Evolutionary conservation across 176 grass and related monocot genomes (phyloP).

Genomic region (Avena sativa): DNA sequence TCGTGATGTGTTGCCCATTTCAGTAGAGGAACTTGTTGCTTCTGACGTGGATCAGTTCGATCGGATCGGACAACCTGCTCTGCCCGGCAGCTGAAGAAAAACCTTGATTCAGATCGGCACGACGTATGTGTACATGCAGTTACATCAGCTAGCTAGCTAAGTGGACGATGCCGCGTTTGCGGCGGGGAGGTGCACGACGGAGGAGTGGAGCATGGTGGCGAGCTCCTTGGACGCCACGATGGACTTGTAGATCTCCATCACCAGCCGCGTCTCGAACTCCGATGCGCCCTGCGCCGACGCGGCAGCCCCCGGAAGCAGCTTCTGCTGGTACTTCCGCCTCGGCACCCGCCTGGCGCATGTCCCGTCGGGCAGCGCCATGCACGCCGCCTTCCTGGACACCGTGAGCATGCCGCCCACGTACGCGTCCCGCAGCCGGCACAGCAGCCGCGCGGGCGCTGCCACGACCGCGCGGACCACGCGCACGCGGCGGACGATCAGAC

Average conservation of each 20-base stretch:
- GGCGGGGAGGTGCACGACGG: slow-evolving; percentile 26
- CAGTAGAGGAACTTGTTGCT: no score
- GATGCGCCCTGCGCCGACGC: background rate
- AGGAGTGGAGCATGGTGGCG: slow-evolving; percentile 56
- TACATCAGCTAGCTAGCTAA: no score
- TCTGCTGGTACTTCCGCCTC: slow-evolving; percentile 14
- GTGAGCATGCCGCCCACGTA: slow-evolving; percentile 77
- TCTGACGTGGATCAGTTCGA: no score
- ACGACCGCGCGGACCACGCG: slow-evolving; percentile 39
- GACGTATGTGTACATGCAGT: no score
- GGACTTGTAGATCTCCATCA: slow-evolving; percentile 86
- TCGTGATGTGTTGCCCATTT: no score
- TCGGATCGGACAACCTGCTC: no score
- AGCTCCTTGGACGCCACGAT: slow-evolving; percentile 77
- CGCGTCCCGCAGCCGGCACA: slow-evolving; percentile 64
- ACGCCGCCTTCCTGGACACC: slow-evolving; percentile 53
- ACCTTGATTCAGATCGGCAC: no score
- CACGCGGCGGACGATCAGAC: slow-evolving; percentile 51
- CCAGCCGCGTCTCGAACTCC: slow-evolving; percentile 66
- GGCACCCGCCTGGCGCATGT: slow-evolving; percentile 57
- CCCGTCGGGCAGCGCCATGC: slow-evolving; percentile 38
- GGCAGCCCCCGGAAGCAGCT: no score
- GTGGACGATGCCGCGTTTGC: no score
- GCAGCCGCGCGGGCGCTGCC: background rate
- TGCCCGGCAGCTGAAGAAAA: no score